Conservation (phyloP, 2,329 filamentous ascomycete species). For the Raffaelea albimanens region DNA sequence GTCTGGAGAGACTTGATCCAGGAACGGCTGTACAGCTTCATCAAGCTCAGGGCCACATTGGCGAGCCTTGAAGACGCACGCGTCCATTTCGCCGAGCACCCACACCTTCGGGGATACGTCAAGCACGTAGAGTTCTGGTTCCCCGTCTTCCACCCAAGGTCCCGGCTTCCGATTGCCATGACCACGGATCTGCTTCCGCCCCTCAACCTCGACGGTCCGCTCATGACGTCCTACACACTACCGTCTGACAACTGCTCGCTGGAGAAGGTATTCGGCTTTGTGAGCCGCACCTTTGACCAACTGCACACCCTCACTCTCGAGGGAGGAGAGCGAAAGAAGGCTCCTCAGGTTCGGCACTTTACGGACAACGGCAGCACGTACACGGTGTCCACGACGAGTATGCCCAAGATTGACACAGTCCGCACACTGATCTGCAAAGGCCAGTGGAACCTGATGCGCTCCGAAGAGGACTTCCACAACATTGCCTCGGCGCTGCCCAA, state of each 20-base stretch:
- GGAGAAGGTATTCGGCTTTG: constrained; percentile 59
- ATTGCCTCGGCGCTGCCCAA: constrained; percentile 56
- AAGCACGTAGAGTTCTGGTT: constrained; percentile 72
- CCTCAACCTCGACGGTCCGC: constrained; percentile 44
- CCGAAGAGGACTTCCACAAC: constrained; percentile 50
- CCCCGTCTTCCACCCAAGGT: constrained; percentile 58
- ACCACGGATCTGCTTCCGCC: constrained; percentile 38
- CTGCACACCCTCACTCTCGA: constrained; percentile 61
- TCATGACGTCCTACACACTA: constrained; percentile 48
- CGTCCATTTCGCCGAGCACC: constrained; percentile 48
- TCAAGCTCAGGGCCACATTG: constrained; percentile 64
- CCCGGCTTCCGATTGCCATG: constrained; percentile 31
- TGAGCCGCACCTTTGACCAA: constrained; percentile 48
- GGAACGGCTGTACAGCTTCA: constrained; percentile 62
- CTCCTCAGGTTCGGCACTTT: constrained; percentile 56
- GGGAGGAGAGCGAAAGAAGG: constrained; percentile 68
- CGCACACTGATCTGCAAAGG: constrained; percentile 63
- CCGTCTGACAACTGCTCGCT: constrained; percentile 59
- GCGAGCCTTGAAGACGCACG: constrained; percentile 51
- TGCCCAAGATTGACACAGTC: constrained; percentile 40
- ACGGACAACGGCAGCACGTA: constrained; percentile 14
- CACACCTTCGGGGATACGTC: constrained; percentile 54
- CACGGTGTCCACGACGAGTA: constrained; percentile 4
- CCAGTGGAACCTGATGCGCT: constrained; percentile 67
- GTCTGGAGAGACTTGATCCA: constrained; percentile 62